Conservation (phyloP, 192 early-diverging fungal genomes). For the Haplosporangium gracile region DNA sequence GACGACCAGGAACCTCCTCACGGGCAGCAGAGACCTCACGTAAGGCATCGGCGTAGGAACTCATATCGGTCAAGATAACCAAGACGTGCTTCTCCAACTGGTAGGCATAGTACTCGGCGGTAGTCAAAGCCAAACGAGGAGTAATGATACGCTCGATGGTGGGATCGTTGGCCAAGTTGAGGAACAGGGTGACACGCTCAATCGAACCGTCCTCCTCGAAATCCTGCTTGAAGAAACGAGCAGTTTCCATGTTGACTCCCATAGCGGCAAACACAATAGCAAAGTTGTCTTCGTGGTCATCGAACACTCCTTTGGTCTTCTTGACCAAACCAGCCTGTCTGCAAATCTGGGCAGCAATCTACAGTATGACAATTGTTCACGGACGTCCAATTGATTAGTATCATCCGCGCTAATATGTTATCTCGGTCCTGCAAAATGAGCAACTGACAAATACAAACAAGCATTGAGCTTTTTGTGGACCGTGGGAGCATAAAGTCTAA, state of each 20-base stretch:
- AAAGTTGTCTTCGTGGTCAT: slow-evolving; percentile 99
- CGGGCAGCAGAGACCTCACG: slow-evolving; percentile 99
- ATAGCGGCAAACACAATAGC: slow-evolving; percentile 99
- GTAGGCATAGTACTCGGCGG: slow-evolving; percentile 99
- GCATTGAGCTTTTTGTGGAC: not conserved
- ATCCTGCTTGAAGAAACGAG: slow-evolving; percentile 99
- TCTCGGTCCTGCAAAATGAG: not conserved
- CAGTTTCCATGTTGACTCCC: slow-evolving; percentile 99
- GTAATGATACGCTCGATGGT: slow-evolving; percentile 99
- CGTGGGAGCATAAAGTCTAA: not conserved
- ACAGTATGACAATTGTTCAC: not conserved
- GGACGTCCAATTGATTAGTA: not conserved
- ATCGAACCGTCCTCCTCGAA: slow-evolving; percentile 99
- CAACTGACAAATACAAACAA: slow-evolving; percentile 2
- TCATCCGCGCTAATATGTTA: not conserved
- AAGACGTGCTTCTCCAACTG: slow-evolving; percentile 99
- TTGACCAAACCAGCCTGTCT: slow-evolving; percentile 98
- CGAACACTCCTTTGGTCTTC: slow-evolving; percentile 92
- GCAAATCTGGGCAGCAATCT: slow-evolving; percentile 99
- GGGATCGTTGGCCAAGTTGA: slow-evolving; percentile 99
- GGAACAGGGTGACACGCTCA: slow-evolving; percentile 97
- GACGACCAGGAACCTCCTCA: slow-evolving; percentile 99
- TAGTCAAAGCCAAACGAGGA: slow-evolving; percentile 97
- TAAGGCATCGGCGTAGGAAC: slow-evolving; percentile 98
- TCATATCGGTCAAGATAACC: slow-evolving; percentile 99